These are phyloP conservation scores for Triticum dicoccoides DNA, from an alignment of 176 grass and related monocot genomes.

Conservation along the genomic window DNA sequence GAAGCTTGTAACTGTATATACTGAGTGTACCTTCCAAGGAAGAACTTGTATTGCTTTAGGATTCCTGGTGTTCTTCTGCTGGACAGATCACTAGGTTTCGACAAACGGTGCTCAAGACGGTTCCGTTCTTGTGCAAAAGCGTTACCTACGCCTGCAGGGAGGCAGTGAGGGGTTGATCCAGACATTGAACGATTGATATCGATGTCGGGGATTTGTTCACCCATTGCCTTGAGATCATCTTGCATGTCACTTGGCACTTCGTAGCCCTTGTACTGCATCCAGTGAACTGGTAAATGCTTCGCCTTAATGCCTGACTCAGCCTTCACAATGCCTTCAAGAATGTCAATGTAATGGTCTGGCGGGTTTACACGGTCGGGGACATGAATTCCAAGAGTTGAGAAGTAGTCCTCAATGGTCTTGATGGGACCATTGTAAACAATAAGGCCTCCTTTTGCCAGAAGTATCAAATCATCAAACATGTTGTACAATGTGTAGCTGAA, in stretches of 20 bases:
- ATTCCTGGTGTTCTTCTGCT: slow-evolving; percentile 76
- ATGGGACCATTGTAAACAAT: slow-evolving; percentile 72
- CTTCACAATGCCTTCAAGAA: slow-evolving; percentile 72
- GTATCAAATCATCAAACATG: slow-evolving; percentile 88
- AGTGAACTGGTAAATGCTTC: slow-evolving; percentile 56
- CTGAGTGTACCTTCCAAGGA: slow-evolving; percentile 50
- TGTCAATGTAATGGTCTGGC: slow-evolving; percentile 79
- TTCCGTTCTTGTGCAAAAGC: slow-evolving; percentile 43
- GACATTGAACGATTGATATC: slow-evolving; percentile 8
- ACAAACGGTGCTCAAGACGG: slow-evolving; percentile 34
- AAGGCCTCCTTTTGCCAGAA: slow-evolving; percentile 71
- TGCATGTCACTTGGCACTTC: slow-evolving; percentile 70
- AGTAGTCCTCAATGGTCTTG: slow-evolving; percentile 67
- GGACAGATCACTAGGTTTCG: slow-evolving; percentile 52
- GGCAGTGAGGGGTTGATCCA: slow-evolving; percentile 41
- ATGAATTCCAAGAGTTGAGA: slow-evolving; percentile 54
- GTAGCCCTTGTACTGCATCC: slow-evolving; percentile 69
- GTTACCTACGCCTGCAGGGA: slow-evolving; percentile 22
- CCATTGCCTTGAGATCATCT: slow-evolving; percentile 54
- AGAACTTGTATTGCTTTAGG: slow-evolving; percentile 60
- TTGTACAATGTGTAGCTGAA: slow-evolving; percentile 77
- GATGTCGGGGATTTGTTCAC: slow-evolving; percentile 15
- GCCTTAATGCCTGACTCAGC: slow-evolving; percentile 40
- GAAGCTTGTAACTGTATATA: not conserved
- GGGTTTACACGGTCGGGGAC: slow-evolving; percentile 76